A percentile compares a stretch with the other conserved stretches of the same genome.
These are phyloP conservation scores for Clitoria ternatea DNA, from an alignment of 306 rosid genomes.

Conservation along the genomic window DNA sequence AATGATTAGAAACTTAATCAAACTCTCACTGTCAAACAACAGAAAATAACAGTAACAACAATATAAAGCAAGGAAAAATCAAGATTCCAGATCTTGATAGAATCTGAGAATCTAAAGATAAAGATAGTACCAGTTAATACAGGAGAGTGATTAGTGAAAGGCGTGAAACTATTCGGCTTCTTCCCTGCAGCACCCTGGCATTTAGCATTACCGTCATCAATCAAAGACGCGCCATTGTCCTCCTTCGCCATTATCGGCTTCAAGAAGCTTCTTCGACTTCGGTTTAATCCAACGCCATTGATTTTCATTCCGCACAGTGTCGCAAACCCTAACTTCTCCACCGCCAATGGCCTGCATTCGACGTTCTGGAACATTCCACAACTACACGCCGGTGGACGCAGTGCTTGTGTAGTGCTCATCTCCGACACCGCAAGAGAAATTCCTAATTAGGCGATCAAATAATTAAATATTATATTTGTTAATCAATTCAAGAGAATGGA, in stretches of 20 bases:
- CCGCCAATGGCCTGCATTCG: slow-evolving; percentile 29
- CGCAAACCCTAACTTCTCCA: slow-evolving; percentile 29
- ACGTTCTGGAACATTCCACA: slow-evolving; percentile 16
- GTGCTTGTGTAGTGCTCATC: slow-evolving; percentile 35
- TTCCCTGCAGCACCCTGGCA: slow-evolving; percentile 1
- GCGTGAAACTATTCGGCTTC: slow-evolving; percentile 26
- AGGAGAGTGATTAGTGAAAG: slow-evolving; percentile 8
- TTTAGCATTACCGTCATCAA: not conserved
- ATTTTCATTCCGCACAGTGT: slow-evolving; percentile 25
- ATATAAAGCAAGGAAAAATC: not conserved
- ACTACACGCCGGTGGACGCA: slow-evolving; percentile 7
- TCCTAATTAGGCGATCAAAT: not conserved
- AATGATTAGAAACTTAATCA: not conserved
- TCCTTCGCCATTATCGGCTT: slow-evolving; percentile 46
- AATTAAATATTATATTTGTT: not conserved
- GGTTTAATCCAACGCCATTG: slow-evolving; percentile 38
- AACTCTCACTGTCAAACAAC: not conserved
- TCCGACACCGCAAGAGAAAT: not conserved
- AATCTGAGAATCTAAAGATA: not conserved
- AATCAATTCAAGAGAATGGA: not conserved
- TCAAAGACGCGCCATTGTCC: not conserved
- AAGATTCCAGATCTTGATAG: not conserved
- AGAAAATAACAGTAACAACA: not conserved
- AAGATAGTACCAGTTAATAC: slow-evolving; percentile 43
- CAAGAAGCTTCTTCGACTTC: slow-evolving; percentile 23